Evolutionary conservation across 1,139 yeast genomes (phyloP).

Genomic region (Saccharomycopsis crataegensis): DNA sequence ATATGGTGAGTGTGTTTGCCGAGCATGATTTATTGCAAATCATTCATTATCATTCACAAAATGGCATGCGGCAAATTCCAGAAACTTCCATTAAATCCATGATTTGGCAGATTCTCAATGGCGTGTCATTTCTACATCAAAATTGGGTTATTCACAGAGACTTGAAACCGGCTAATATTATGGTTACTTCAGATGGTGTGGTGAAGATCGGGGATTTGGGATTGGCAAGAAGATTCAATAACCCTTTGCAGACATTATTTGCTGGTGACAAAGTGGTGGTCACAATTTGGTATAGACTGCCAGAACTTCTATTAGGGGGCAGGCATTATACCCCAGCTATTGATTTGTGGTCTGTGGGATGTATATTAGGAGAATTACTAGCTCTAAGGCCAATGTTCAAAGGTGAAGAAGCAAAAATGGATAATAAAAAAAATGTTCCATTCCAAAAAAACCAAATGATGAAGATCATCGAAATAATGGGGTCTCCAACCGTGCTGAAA

Average conservation of each 20-base stretch:
- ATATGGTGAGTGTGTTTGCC: conserved; percentile 92
- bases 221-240: conserved; percentile 81
- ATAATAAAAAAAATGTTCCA: conserved; percentile 85
- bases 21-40: conserved; percentile 93
- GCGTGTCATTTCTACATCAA: conserved; percentile 85
- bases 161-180: conserved; percentile 93
- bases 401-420: conserved; percentile 97
- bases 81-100: conserved; percentile 72
- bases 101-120: conserved; percentile 87
- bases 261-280: conserved; percentile 97
- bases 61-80: conserved; percentile 73
- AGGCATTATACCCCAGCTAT: conserved; percentile 93
- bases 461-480: conserved; percentile 83
- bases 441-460: conserved; percentile 89
- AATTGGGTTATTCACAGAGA: conserved; percentile 96
- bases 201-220: conserved; percentile 97
- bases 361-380: conserved; percentile 85
- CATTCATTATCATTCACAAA: conserved; percentile 89
- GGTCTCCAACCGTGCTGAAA: conserved; percentile 66
- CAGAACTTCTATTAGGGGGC: conserved; percentile 84
- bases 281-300: conserved; percentile 97
- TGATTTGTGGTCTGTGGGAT: conserved; percentile 96
- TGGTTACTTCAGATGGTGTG: conserved; percentile 84
- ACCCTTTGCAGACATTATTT: conserved; percentile 81
- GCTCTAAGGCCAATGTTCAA: conserved; percentile 89